Conservation (phyloP, 2,329 filamentous ascomycete genomes). For the Plenodomus lindquistii region DNA sequence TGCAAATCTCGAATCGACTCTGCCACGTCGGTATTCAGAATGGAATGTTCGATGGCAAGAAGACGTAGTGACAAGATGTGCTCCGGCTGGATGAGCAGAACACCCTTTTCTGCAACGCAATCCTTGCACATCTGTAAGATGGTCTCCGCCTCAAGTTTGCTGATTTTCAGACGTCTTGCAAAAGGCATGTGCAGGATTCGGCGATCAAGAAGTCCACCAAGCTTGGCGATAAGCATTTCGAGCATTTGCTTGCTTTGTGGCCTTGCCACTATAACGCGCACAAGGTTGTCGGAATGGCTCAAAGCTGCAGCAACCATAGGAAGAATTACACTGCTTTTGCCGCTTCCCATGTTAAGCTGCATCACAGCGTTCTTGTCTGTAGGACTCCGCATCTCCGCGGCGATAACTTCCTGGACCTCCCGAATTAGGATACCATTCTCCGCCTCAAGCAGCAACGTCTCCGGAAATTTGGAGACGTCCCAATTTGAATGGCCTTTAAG, state of each 20-base stretch:
- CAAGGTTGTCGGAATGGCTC: too few relatives aligned
- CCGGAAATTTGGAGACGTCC: conserved; percentile 56
- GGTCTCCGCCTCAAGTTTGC: conserved; percentile 21
- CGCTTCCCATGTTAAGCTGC: conserved; percentile 39
- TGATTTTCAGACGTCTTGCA: conserved; percentile 54
- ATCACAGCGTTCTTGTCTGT: conserved; percentile 27
- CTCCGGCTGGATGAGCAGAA: conserved; percentile 66
- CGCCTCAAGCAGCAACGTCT: conserved; percentile 66
- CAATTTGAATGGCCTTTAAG: conserved; percentile 62
- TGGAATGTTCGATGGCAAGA: conserved; percentile 57
- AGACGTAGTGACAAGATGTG: conserved; percentile 66
- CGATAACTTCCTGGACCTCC: conserved; percentile 61
- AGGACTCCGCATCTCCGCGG: conserved; percentile 55
- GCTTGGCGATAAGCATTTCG: conserved; percentile 57
- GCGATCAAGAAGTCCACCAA: conserved; percentile 61
- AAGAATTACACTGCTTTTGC: conserved; percentile 36
- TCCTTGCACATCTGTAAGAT: conserved; percentile 49
- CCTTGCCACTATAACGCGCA: conserved; percentile 64
- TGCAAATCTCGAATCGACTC: conserved; percentile 32
- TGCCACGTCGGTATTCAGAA: conserved; percentile 35
- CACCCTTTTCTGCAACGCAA: conserved; percentile 56
- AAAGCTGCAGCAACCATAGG: conserved; percentile 29
- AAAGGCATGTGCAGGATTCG: conserved; percentile 63
- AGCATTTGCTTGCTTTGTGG: conserved; percentile 64
- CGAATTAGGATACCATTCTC: conserved; percentile 66